These are phyloP conservation scores for Spergularia bocconei DNA, from an alignment of 148 eudicot genomes.

Conservation along the genomic window DNA sequence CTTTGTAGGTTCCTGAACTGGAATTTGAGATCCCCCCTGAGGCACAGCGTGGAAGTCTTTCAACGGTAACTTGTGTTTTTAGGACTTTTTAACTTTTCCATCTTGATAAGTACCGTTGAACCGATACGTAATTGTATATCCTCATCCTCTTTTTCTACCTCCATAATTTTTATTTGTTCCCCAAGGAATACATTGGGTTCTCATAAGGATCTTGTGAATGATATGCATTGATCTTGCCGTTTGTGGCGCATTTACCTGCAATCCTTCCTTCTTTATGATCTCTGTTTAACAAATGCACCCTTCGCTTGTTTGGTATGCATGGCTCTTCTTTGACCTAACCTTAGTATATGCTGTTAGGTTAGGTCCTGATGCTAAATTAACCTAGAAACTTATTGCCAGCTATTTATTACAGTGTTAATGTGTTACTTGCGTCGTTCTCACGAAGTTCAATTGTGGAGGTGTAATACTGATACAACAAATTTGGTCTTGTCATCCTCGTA, in stretches of 20 bases:
- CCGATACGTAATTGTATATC: neutral
- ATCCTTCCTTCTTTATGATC: neutral
- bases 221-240: neutral
- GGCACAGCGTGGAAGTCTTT: slow-evolving; percentile 92
- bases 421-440: neutral
- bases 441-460: neutral
- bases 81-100: neutral
- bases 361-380: neutral
- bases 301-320: neutral
- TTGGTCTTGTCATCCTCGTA: neutral
- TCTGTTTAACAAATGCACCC: neutral
- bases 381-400: neutral
- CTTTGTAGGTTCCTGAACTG: slow-evolving; percentile 80
- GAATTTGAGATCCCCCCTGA: slow-evolving; percentile 98
- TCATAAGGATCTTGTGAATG: neutral
- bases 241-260: neutral
- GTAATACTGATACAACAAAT: neutral
- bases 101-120: neutral
- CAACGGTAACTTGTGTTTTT: slow-evolving; percentile 61
- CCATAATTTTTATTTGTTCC: neutral
- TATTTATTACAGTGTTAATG: neutral
- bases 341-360: neutral
- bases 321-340: slow-evolving; percentile 2
- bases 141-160: neutral
- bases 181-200: neutral